These are phyloP conservation scores for Cubamyces sp. DNA, from an alignment of 768 basidiomycete species.

Conservation along the genomic window DNA sequence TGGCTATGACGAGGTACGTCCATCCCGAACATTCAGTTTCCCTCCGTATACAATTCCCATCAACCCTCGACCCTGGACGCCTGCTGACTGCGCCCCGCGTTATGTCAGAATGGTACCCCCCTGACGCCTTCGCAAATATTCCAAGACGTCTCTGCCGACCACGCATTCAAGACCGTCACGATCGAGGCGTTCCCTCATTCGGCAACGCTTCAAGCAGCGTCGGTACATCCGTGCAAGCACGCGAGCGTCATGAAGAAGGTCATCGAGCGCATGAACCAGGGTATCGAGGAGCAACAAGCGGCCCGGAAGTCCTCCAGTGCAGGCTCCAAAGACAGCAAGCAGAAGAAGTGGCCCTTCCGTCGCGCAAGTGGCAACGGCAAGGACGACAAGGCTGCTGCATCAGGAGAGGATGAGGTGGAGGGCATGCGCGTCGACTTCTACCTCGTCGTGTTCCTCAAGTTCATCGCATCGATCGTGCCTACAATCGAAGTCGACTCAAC, in stretches of 20 bases:
- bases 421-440: conserved; percentile 98
- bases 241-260: conserved; percentile 99
- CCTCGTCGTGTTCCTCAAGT: conserved; percentile 97
- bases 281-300: conserved; percentile 79
- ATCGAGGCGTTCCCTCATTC: conserved; percentile 99
- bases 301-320: conserved; percentile 51
- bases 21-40: background rate
- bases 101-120: conserved; percentile 77
- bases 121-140: conserved; percentile 91
- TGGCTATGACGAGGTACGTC: conserved; percentile 90
- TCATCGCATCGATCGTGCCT: conserved; percentile 97
- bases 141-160: conserved; percentile 96
- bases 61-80: background rate
- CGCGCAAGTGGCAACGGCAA: conserved; percentile 63
- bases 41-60: background rate
- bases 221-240: conserved; percentile 98
- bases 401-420: conserved; percentile 71
- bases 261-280: conserved; percentile 96
- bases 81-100: background rate
- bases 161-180: conserved; percentile 98
- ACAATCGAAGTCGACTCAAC: conserved; percentile 98
- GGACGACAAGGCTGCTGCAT: conserved; percentile 47
- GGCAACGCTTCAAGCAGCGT: conserved; percentile 80
- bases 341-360: conserved; percentile 87
- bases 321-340: conserved; percentile 48